Conservation (phyloP, 257 asterid genomes). For the Solanum appendiculatum region DNA sequence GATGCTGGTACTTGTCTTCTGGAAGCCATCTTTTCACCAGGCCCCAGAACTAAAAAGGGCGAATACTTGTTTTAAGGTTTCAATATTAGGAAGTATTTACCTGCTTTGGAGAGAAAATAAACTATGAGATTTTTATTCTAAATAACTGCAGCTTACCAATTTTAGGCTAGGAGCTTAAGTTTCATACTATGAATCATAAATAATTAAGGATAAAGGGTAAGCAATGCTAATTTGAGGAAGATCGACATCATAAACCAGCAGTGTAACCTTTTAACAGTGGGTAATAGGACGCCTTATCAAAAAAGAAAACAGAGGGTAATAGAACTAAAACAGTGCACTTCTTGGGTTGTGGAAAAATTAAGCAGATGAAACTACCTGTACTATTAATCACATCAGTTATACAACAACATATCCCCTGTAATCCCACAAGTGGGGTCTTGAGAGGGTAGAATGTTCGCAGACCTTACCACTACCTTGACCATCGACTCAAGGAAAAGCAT, state of each 20-base stretch:
- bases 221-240: background rate
- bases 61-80: background rate
- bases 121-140: background rate
- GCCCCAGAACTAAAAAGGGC: background rate
- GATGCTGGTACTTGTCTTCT: constrained; percentile 40
- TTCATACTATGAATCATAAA: background rate
- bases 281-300: background rate
- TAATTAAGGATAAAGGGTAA: background rate
- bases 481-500: background rate
- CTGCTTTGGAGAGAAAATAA: background rate
- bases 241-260: background rate
- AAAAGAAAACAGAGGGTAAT: background rate
- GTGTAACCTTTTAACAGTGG: background rate
- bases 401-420: background rate
- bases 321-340: background rate
- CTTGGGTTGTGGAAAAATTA: background rate
- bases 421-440: background rate
- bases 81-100: background rate
- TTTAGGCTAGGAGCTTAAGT: background rate
- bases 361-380: background rate
- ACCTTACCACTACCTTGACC: background rate
- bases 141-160: background rate
- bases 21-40: constrained; percentile 34
- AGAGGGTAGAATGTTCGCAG: background rate
- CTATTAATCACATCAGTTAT: background rate